Conservation (phyloP, 2,329 filamentous ascomycete genomes). For the Cordyceps cicadae region DNA sequence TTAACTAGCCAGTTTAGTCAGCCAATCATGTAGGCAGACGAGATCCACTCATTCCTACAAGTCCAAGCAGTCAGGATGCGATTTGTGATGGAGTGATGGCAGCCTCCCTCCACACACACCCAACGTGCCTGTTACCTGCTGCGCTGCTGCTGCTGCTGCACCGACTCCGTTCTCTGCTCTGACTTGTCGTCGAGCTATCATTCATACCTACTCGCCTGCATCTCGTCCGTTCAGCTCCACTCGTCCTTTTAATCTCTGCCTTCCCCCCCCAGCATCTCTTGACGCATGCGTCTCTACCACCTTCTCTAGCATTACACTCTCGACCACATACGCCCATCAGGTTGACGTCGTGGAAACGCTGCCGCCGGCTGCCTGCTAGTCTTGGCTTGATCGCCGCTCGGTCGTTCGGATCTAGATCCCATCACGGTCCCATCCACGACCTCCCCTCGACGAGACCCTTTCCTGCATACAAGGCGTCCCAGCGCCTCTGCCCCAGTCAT, state of each 20-base stretch:
- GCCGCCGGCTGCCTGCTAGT: not conserved
- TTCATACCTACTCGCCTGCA: not conserved
- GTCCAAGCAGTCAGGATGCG: too few relatives aligned
- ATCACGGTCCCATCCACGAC: not conserved
- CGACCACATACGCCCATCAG: not conserved
- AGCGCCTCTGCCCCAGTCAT: conserved; percentile 2
- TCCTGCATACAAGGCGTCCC: conserved; percentile 3
- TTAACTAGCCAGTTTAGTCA: not conserved
- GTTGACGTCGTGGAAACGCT: not conserved
- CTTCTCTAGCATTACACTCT: not conserved
- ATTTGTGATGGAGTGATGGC: not conserved
- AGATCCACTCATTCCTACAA: not conserved
- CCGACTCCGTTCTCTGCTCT: not conserved
- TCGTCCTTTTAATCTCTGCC: not conserved
- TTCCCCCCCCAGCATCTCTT: not conserved
- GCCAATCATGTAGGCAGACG: not conserved
- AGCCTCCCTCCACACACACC: not conserved
- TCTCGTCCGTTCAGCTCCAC: conserved; percentile 1
- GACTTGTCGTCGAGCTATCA: not conserved
- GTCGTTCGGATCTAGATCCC: not conserved
- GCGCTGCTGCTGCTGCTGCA: not conserved
- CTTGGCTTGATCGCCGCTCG: not conserved
- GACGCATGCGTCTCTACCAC: not conserved
- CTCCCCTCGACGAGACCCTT: not conserved
- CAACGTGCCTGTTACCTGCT: not conserved